phyloP scores from a whole-genome alignment of 768 basidiomycete genomes.

The Aureoboletus auriporus region DNA sequence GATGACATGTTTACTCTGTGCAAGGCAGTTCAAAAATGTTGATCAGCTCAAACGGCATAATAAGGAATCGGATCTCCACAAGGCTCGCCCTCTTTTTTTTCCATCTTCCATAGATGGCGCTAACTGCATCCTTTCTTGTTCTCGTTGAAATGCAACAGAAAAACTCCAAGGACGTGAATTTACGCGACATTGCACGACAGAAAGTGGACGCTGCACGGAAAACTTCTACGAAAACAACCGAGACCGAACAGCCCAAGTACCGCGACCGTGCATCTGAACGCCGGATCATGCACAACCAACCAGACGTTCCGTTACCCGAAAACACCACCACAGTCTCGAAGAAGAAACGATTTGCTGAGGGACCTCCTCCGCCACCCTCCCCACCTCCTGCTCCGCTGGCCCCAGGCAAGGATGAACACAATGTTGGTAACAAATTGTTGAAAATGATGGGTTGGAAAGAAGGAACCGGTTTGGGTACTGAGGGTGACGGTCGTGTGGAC shows the following conservation, averaged over 20 bases:
- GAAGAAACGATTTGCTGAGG: conserved; percentile 48
- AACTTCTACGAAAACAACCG: conserved; percentile 22
- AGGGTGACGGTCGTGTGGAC: conserved; percentile 81
- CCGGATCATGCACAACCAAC: conserved; percentile 87
- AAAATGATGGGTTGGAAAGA: conserved; percentile 99
- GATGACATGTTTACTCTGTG: conserved; percentile 85
- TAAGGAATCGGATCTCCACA: conserved; percentile 92
- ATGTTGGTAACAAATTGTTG: conserved; percentile 88
- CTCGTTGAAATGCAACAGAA: conserved; percentile 48
- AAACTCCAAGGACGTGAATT: conserved; percentile 71
- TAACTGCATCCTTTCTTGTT: conserved; percentile 27
- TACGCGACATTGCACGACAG: conserved; percentile 71
- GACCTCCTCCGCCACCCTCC: conserved; percentile 55
- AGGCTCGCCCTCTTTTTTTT: conserved; percentile 56
- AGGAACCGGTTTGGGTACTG: conserved; percentile 80
- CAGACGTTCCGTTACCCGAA: conserved; percentile 69
- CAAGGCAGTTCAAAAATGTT: conserved; percentile 85
- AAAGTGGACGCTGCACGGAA: conserved; percentile 51
- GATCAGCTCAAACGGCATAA: conserved; percentile 89
- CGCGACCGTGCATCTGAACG: conserved; percentile 94
- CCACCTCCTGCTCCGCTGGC: conserved; percentile 62
- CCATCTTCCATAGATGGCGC: conserved; percentile 24
- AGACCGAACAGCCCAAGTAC: conserved; percentile 71
- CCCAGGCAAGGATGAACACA: conserved; percentile 76
- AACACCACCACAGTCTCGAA: conserved; percentile 33